Evolutionary conservation across 192 early-diverging fungal species (phyloP), one percentile per base, ranked within the genome.

Genomic region (Globomyces pollinis-pini): DNA sequence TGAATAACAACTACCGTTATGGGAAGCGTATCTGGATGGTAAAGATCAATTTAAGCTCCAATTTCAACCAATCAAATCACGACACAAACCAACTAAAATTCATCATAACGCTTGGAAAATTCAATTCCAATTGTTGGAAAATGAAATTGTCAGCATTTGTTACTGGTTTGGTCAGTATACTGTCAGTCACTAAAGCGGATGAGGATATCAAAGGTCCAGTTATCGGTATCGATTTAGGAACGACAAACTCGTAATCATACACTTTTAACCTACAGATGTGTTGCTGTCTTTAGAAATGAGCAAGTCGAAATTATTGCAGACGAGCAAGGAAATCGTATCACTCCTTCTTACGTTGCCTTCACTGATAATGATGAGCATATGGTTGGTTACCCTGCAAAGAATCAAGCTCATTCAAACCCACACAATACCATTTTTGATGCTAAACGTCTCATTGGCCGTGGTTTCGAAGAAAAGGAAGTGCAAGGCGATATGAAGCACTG

Each of bases 231-330:
- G 92, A 97, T 86, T 80, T 97, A 68, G 94, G 94, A 67, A 97
- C 94, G 47, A 96, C n/a, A n/a, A n/a, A n/a, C n/a, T n/a, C n/a
- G n/a, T n/a, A n/a, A n/a, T n/a, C n/a, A n/a, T n/a, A n/a, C n/a
- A n/a, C n/a, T n/a, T n/a, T n/a, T n/a, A n/a, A n/a, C 80, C 30
- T 82, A 82, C 73, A 59, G 50, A 66, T 94, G 94, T 76, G 92
- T 95, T 23, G 93, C 87, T 66, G 88, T 96, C 44, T 90, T 81
- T 80, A 84, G 90, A 80, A 87, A 95, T 74, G 92, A 88, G 53
- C 83, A 86, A 57, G 94, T 98, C 53, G 95, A 98, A 74, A 95
- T 98, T 72, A 92, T 96, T 65, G 90, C 93, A 60, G 93, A 96
- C 86, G 93, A 96, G 69, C 89, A 93, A 70, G 92, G 92, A 66